A percentile compares a stretch with the other conserved stretches of the same genome.
Evolutionary conservation across 2,329 filamentous ascomycete species (phyloP).

Genomic region (Phialophora chinensis): DNA sequence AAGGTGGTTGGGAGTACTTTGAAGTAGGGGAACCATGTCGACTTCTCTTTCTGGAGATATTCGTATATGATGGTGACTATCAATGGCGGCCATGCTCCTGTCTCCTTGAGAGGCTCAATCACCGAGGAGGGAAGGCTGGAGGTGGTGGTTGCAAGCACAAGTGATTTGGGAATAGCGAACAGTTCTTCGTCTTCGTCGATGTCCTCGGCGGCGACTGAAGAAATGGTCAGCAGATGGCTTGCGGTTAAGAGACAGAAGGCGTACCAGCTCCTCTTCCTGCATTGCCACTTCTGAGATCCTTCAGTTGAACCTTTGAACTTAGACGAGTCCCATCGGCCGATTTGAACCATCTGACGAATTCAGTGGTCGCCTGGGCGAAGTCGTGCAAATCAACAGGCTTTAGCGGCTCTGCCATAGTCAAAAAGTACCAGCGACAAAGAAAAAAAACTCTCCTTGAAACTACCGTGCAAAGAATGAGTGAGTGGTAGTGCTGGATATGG

Average conservation of each 20-base stretch:
- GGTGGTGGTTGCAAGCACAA: conserved; percentile 74
- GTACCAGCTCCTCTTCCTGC: conserved; percentile 69
- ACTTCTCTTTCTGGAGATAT: conserved; percentile 62
- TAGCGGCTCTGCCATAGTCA: conserved; percentile 13
- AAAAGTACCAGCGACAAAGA: background rate
- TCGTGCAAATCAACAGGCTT: conserved; percentile 25
- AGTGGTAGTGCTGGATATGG: conserved; percentile 3
- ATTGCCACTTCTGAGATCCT: conserved; percentile 61
- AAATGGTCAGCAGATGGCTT: conserved; percentile 21
- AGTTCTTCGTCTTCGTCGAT: conserved; percentile 77
- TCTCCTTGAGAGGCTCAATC: conserved; percentile 58
- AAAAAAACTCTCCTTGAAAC: background rate
- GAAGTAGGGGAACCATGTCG: conserved; percentile 79
- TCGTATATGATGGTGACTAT: conserved; percentile 86
- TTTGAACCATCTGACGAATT: conserved; percentile 65
- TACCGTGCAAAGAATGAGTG: background rate
- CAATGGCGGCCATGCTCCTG: conserved; percentile 61
- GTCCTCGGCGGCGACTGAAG: conserved; percentile 65
- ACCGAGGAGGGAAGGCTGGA: conserved; percentile 68
- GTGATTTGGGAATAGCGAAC: conserved; percentile 76
- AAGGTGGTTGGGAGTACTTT: conserved; percentile 73
- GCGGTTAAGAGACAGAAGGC: conserved; percentile 36
- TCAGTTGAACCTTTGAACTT: conserved; percentile 63
- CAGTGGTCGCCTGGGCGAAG: conserved; percentile 55
- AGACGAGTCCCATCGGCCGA: conserved; percentile 58